phyloP scores from a whole-genome alignment of 805 yeast genomes.

The Metschnikowia shivogae region DNA sequence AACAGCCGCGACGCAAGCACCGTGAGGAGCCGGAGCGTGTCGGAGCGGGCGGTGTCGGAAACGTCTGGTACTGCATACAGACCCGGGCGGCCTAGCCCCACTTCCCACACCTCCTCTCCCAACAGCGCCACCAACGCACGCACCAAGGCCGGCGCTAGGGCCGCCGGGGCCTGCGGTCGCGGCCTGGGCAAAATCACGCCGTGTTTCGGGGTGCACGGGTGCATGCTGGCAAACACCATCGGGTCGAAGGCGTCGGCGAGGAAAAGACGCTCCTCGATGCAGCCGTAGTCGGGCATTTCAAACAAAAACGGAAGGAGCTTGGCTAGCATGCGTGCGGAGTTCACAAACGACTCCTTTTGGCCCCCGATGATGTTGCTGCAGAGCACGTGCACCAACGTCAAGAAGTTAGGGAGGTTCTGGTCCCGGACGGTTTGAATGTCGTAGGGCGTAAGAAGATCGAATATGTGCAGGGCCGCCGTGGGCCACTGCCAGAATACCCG shows the following conservation, averaged over 20 bases:
- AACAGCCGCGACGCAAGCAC: conserved; percentile 59
- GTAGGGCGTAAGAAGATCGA: conserved; percentile 47
- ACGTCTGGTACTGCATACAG: conserved; percentile 24
- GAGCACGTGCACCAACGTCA: conserved; percentile 43
- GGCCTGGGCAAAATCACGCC: too few species aligned
- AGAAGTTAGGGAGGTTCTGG: conserved; percentile 53
- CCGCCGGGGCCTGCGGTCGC: not conserved
- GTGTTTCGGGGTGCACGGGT: not conserved
- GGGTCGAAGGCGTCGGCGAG: conserved; percentile 44
- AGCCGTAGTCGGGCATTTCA: conserved; percentile 41
- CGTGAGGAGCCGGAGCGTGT: conserved; percentile 58
- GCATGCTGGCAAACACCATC: conserved; percentile 1
- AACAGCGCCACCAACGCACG: conserved; percentile 43
- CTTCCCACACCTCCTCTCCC: conserved; percentile 59
- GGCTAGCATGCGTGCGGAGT: conserved; percentile 65
- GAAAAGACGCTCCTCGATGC: conserved; percentile 28
- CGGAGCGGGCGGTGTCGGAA: conserved; percentile 62
- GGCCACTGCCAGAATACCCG: conserved; percentile 35
- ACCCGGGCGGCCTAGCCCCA: conserved; percentile 60
- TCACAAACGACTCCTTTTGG: conserved; percentile 28
- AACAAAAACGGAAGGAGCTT: conserved; percentile 63
- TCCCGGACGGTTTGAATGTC: conserved; percentile 62
- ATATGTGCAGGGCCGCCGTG: conserved; percentile 51
- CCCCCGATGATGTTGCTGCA: conserved; percentile 13
- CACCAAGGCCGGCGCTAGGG: conserved; percentile 22